Base-by-base conservation (phyloP, 2,329 filamentous ascomycete genomes). In the Mycosphaerella arachidis region DNA sequence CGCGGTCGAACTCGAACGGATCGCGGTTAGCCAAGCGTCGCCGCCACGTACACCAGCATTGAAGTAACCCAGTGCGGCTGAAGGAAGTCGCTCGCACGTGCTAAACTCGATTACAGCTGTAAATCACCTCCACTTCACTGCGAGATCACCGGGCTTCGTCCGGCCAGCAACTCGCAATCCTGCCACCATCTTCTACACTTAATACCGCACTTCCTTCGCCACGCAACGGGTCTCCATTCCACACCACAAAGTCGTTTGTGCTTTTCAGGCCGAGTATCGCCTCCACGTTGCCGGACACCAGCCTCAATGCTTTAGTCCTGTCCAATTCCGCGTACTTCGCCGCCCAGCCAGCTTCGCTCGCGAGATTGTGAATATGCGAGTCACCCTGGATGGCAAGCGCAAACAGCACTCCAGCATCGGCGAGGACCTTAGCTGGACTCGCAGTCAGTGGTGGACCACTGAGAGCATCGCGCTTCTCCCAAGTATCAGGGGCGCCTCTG, bases 271-370 rank as follows among this genome's bases (percentile, higher is more conserved):
- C 24, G 12, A 35, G 31, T 9, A 57, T 24, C 29, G 55, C 45
- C 18, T 57, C 55, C 6, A 29, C 20, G 2, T 57, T 46, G 29
- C 27, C n/a, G 31, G 31, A 35, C 12, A 35, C 31, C 31, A 35
- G 12, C 5, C 31, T 2, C 31, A 35, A 35, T 9, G 31, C 31
- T 35, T 35, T 12, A 8, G 31, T 35, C 31, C 31, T 35, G 31
- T 35, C 12, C 13, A 58, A n/a, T 10, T 35, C 45, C 7, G 52
- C 48, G 37, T 56, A 56, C 27, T 40, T 35, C 12, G 57, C 40
- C 6, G 40, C 57, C 51, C 35, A 59, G 9, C 57, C 53, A 13
- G 57, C 52, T 51, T 55, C 56, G 9, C 40, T 43, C 20, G 51
- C 46, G 24, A 55, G 52, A 45, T 59, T 50, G 29, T 55, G 52